A percentile compares a stretch with the other conserved stretches of the same genome.
Conservation (phyloP, 163 green algal species). For the Scenedesmus sp. region DNA sequence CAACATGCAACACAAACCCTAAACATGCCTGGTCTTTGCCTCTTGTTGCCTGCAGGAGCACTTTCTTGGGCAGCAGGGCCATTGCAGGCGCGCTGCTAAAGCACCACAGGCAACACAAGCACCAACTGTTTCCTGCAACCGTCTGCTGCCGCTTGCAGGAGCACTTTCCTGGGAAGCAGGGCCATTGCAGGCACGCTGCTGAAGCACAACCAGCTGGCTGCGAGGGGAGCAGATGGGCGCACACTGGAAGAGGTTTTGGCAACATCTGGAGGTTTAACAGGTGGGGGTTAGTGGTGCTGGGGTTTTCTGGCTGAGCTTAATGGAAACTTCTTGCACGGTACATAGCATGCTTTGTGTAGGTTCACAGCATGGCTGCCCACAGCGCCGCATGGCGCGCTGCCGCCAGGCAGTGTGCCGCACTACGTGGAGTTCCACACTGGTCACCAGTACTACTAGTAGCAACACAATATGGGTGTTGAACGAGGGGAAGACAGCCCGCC, state of each 20-base stretch:
- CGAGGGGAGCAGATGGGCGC: slow-evolving; percentile 66
- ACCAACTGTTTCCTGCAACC: not conserved
- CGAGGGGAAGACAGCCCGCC: too few relatives aligned
- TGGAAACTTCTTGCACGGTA: too few relatives aligned
- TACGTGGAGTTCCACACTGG: too few relatives aligned
- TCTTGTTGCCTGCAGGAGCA: slow-evolving; percentile 56
- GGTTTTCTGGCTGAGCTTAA: not conserved
- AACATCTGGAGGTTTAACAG: not conserved
- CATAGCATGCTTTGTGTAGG: too few relatives aligned
- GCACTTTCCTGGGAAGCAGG: slow-evolving; percentile 91
- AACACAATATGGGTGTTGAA: too few relatives aligned
- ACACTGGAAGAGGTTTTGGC: slow-evolving; percentile 71
- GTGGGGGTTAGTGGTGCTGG: not conserved
- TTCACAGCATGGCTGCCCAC: too few relatives aligned
- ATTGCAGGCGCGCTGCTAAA: slow-evolving; percentile 75
- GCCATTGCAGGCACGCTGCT: slow-evolving; percentile 81
- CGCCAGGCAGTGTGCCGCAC: too few relatives aligned
- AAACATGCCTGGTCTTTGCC: not conserved
- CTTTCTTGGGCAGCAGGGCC: slow-evolving; percentile 90
- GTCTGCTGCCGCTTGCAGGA: not conserved
- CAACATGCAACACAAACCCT: slow-evolving; percentile 61
- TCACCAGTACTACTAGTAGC: too few relatives aligned
- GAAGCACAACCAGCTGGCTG: slow-evolving; percentile 64
- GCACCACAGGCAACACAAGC: slow-evolving; percentile 60
- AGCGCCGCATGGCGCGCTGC: too few relatives aligned